Conservation (phyloP, 1,284 basidiomycete genomes). For the Cryptococcus amylolentus region DNA sequence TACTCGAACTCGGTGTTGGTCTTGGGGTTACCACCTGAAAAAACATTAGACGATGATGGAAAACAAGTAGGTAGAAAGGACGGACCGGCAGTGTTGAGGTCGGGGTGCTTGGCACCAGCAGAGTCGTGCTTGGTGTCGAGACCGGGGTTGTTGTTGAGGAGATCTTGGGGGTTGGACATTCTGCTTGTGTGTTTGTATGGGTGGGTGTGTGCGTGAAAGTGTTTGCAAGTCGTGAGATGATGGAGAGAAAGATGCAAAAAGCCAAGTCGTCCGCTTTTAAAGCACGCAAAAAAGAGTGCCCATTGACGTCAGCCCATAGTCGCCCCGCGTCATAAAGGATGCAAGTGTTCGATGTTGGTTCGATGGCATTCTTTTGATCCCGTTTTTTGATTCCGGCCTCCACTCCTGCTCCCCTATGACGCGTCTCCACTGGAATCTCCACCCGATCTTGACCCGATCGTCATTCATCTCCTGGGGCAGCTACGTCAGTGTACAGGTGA, state of each 20-base stretch:
- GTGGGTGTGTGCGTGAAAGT: slow-evolving; percentile 1
- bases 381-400: too few species aligned
- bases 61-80: neutral
- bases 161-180: slow-evolving; percentile 13
- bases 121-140: slow-evolving; percentile 20
- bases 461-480: neutral
- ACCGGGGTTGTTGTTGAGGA: slow-evolving; percentile 12
- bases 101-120: slow-evolving; percentile 30
- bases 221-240: neutral
- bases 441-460: too few species aligned
- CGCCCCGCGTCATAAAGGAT: too few species aligned
- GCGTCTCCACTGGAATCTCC: too few species aligned
- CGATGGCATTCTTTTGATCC: too few species aligned
- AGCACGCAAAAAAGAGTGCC: too few species aligned
- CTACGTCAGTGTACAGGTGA: neutral
- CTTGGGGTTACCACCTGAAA: slow-evolving; percentile 30
- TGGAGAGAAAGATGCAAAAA: neutral
- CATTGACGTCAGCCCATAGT: too few species aligned
- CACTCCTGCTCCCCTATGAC: too few species aligned
- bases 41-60: neutral
- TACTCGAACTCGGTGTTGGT: slow-evolving; percentile 31
- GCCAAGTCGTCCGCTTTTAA: neutral
- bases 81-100: slow-evolving; percentile 14
- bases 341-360: too few species aligned
- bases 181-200: neutral